A percentile compares a stretch with the other conserved stretches of the same genome.
Conservation (phyloP, 345 rosid species). For the Salix udensis region DNA sequence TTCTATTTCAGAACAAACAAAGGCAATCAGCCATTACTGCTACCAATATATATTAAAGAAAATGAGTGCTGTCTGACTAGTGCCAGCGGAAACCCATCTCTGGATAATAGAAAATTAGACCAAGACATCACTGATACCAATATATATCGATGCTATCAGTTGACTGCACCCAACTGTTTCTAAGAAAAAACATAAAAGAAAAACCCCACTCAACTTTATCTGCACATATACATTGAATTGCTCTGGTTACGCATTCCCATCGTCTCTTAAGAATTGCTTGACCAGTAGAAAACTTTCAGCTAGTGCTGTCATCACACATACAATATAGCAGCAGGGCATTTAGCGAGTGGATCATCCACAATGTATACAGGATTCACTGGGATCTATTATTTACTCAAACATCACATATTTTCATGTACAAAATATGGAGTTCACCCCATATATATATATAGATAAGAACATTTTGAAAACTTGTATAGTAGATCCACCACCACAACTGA, state of each 20-base stretch:
- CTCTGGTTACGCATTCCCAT: not conserved
- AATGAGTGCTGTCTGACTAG: not conserved
- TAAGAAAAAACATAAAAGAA: too few relatives aligned
- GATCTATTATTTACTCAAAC: conserved; percentile 4
- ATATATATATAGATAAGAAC: conserved; percentile 1
- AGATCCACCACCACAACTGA: conserved; percentile 9
- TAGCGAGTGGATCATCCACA: not conserved
- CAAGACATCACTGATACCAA: not conserved
- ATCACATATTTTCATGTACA: conserved; percentile 4
- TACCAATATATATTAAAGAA: too few relatives aligned
- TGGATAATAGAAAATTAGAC: too few relatives aligned
- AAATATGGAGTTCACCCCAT: conserved; percentile 8
- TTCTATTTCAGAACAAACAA: not conserved
- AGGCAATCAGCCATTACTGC: not conserved
- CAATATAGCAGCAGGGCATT: not conserved
- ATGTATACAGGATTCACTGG: conserved; percentile 19
- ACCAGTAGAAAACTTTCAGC: not conserved
- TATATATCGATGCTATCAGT: not conserved
- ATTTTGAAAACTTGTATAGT: not conserved
- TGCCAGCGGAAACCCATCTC: not conserved
- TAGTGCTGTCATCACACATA: not conserved
- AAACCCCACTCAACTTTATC: not conserved
- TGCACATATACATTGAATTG: not conserved
- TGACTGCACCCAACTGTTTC: not conserved
- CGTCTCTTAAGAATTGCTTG: not conserved